These are phyloP conservation scores for Myxozyma melibiosi DNA, from an alignment of 805 yeast genomes.

Conservation along the genomic window DNA sequence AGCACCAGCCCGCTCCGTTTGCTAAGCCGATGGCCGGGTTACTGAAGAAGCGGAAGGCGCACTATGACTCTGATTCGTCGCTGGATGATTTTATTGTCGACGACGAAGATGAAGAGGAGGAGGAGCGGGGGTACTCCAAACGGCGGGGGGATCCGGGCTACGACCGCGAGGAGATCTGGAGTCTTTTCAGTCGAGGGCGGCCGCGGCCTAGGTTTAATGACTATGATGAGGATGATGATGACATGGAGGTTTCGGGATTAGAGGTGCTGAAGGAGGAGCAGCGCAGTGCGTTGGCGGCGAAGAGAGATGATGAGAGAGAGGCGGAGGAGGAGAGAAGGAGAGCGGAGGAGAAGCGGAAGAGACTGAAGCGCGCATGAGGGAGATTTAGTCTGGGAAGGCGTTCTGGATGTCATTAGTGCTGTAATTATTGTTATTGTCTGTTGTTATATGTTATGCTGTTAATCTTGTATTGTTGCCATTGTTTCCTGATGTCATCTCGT, in stretches of 20 bases:
- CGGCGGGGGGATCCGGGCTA: slow-evolving; percentile 52
- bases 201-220: slow-evolving; percentile 14
- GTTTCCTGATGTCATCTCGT: too few relatives aligned
- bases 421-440: neutral
- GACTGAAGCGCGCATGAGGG: slow-evolving; percentile 7
- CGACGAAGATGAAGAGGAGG: slow-evolving; percentile 50
- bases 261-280: slow-evolving; percentile 85
- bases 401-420: neutral
- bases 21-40: slow-evolving; percentile 46
- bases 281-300: slow-evolving; percentile 66
- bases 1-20: slow-evolving; percentile 44
- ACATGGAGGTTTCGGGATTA: slow-evolving; percentile 94
- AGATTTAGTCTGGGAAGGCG: neutral
- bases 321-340: slow-evolving; percentile 41
- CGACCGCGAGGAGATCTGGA: slow-evolving; percentile 88
- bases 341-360: slow-evolving; percentile 28
- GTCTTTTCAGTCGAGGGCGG: slow-evolving; percentile 61
- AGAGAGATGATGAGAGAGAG: slow-evolving; percentile 74
- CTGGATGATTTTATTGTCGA: slow-evolving; percentile 62
- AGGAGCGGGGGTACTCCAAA: slow-evolving; percentile 31
- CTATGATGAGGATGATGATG: slow-evolving; percentile 49
- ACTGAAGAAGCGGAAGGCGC: slow-evolving; percentile 46
- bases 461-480: too few relatives aligned
- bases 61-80: slow-evolving; percentile 32
- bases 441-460: too few relatives aligned